Base-by-base conservation (phyloP, 2,329 filamentous ascomycete genomes). In the Aureobasidium melanogenum region DNA sequence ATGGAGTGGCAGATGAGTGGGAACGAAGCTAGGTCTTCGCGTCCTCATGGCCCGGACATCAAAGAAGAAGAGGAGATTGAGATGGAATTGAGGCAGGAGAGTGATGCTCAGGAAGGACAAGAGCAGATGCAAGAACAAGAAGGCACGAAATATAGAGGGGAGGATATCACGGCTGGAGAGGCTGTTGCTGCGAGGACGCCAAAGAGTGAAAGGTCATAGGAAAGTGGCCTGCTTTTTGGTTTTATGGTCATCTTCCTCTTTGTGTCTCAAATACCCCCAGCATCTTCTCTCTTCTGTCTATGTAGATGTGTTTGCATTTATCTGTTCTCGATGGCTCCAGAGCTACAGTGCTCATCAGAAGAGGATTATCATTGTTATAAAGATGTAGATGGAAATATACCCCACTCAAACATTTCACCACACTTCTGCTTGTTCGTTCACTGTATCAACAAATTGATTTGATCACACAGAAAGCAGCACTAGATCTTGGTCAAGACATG, bases 1-100 rank as follows among this genome's bases (percentile, higher is more conserved):
- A 99, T 99, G 94, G 93, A 97, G 75, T 97, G 92, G 92, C 94
- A 99, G 76, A 89, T 97, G 84, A 94, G 83, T 68, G 93, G 92
- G 14, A 88, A 88, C 9, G 91, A 96, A 36, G 64, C 48, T 65
- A 67, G 61, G 62, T 63, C 67, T 54, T 36, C 32, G 5, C 65
- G 62, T 56, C 65, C 48, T 54, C 63, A 43, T 1, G 54, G 46
- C 5, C 55, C 56, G 22, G 55, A 43, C 39, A 63, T 55, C 24
- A 56, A 65, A 6, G 72, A 59, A 63, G 61, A 59, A 30, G 61
- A 62, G 32, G 61, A 58, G 14, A 30, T 59, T 38, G 61, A 59
- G 46, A 26, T 39, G 24, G 28, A 52, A 6, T 30, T 48, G 17
- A 17, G 19, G n/a, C n/a, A n/a, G 9, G 26, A 50, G 2, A 32